A percentile compares a stretch with the other conserved stretches of the same genome.
Conservation (phyloP, 805 yeast species). For the Cyberlindnera xishuangbannaensis region DNA sequence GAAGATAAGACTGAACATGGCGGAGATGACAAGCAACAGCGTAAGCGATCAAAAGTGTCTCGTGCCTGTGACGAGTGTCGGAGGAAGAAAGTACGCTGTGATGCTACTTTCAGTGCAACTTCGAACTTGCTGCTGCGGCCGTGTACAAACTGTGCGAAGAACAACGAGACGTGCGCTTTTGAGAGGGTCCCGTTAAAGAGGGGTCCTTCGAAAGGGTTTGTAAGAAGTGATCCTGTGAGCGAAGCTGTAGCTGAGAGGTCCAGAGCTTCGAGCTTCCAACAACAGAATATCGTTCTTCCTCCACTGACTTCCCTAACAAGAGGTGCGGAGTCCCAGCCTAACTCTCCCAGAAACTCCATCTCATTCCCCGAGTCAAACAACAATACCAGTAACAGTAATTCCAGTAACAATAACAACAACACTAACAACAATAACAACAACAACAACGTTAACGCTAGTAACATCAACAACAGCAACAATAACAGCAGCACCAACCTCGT, state of each 20-base stretch:
- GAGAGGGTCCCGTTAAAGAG: conserved; percentile 69
- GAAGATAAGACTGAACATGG: not conserved
- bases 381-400: no score
- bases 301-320: conserved; percentile 15
- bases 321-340: conserved; percentile 7
- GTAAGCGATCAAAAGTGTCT: conserved; percentile 68
- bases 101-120: conserved; percentile 45
- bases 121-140: conserved; percentile 42
- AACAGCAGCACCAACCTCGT: conserved; percentile 5
- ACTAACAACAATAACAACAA: no score
- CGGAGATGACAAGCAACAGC: conserved; percentile 18
- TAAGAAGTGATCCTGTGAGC: conserved; percentile 17
- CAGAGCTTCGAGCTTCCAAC: conserved; percentile 15
- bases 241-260: conserved; percentile 12
- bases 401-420: no score
- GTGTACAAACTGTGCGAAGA: conserved; percentile 60
- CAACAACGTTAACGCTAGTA: no score
- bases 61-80: conserved; percentile 81
- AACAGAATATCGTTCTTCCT: conserved; percentile 15
- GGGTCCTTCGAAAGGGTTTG: conserved; percentile 74
- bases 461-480: no score
- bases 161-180: conserved; percentile 57
- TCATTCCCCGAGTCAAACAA: not conserved
- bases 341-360: conserved; percentile 6
- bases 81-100: conserved; percentile 65